Conservation (phyloP, 139 green algal genomes). For the Dunaliella primolecta region DNA sequence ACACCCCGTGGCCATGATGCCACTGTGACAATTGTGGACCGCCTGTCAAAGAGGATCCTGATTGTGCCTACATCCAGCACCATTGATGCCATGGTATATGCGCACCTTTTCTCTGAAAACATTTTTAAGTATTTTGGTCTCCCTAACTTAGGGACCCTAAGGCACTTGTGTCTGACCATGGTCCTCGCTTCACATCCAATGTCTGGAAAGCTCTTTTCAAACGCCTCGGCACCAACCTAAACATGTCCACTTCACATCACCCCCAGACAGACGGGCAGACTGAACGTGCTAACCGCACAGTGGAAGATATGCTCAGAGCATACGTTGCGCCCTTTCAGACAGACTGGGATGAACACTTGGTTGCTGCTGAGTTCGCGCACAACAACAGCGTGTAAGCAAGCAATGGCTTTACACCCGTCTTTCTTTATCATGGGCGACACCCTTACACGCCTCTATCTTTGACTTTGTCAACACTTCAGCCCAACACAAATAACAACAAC, state of each 20-base stretch:
- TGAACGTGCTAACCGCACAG: constrained; percentile 50
- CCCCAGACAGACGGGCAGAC: constrained; percentile 66
- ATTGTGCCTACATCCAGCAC: constrained; percentile 36
- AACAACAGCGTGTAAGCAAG: constrained; percentile 4
- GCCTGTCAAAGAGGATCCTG: constrained; percentile 51
- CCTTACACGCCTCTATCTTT: neutral
- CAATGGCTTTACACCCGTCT: constrained; percentile 9
- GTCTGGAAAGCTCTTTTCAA: constrained; percentile 45
- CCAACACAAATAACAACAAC: neutral
- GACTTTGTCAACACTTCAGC: too few species aligned
- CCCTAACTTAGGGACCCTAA: too few species aligned
- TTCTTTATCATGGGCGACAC: neutral
- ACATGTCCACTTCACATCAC: constrained; percentile 54
- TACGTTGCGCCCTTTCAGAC: neutral
- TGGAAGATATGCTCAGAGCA: constrained; percentile 50
- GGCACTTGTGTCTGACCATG: constrained; percentile 58
- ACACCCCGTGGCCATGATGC: constrained; percentile 27
- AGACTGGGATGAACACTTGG: constrained; percentile 15
- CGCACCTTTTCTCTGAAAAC: constrained; percentile 36
- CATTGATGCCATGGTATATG: constrained; percentile 26
- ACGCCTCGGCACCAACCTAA: constrained; percentile 31
- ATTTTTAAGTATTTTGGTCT: constrained; percentile 43
- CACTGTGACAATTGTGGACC: constrained; percentile 58
- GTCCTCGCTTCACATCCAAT: constrained; percentile 41
- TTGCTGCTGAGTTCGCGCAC: constrained; percentile 9